phyloP scores from a whole-genome alignment of 2,329 filamentous ascomycete species.

The Furcasterigmium furcatum region DNA sequence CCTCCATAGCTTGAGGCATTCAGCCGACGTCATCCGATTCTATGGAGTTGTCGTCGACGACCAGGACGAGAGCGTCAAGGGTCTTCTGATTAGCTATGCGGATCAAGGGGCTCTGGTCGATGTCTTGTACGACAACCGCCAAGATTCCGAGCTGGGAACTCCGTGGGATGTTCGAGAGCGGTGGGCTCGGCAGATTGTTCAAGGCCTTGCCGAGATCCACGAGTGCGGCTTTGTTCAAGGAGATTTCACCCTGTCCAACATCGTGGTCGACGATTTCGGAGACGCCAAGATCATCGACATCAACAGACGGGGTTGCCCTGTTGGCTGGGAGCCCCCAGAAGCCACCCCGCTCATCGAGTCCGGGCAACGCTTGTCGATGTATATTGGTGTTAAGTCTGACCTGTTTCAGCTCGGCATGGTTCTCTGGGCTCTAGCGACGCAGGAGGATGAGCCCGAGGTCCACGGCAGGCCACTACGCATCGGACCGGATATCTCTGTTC shows the following conservation, averaged over 20 bases:
- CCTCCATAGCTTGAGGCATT: slow-evolving; percentile 71
- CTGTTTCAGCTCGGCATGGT: slow-evolving; percentile 97
- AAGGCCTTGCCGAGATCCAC: slow-evolving; percentile 87
- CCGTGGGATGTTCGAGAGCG: slow-evolving; percentile 73
- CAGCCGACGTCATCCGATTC: slow-evolving; percentile 77
- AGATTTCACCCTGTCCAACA: slow-evolving; percentile 95
- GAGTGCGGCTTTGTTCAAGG: slow-evolving; percentile 96
- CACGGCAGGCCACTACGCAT: slow-evolving; percentile 68
- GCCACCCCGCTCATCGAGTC: slow-evolving; percentile 80
- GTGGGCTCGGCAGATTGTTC: slow-evolving; percentile 90
- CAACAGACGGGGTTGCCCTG: slow-evolving; percentile 92
- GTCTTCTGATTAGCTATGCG: slow-evolving; percentile 84
- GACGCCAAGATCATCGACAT: slow-evolving; percentile 98
- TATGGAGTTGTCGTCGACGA: slow-evolving; percentile 88
- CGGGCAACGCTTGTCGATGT: slow-evolving; percentile 90
- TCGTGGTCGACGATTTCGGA: slow-evolving; percentile 81
- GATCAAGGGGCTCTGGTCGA: slow-evolving; percentile 86
- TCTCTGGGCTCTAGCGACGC: slow-evolving; percentile 83
- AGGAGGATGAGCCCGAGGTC: slow-evolving; percentile 86
- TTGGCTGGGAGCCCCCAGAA: slow-evolving; percentile 97
- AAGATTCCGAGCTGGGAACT: slow-evolving; percentile 49
- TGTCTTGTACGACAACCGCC: slow-evolving; percentile 75
- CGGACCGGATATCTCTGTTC: slow-evolving; percentile 59
- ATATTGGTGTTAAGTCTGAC: slow-evolving; percentile 97
- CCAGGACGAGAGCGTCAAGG: slow-evolving; percentile 69